Base-by-base conservation (phyloP, 768 basidiomycete species). In the Termitomyces sp. region DNA sequence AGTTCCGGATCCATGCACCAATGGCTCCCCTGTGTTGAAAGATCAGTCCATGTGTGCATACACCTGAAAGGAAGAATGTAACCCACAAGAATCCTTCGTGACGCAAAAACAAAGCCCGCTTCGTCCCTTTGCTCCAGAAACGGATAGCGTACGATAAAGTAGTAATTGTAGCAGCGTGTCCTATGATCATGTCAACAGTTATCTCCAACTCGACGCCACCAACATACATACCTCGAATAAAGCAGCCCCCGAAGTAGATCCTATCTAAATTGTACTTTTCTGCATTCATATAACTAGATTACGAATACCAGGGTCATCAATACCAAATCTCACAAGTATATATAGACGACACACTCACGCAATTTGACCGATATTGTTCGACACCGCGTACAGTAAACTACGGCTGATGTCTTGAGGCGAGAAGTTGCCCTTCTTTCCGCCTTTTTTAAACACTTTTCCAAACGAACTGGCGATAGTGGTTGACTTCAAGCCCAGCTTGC, bases 321-420 rank as follows among this genome's bases (percentile, higher is more conserved):
- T 47, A 51, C 32, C 53, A 47, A 26, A 39, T 29, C 39, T 57
- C 37, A 7, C 29, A 29, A 24, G 34, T 22, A 32, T 46, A 47
- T 48, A 31, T 6, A 46, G 14, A 65, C 22, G 34, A 56, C 32
- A 39, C 46, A 88, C 94, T 70, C 72, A 99, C 96, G 97, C 97
- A 75, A 99, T 98, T 73, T 99, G 97, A 16, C 97, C 97, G 64
- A 99, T 99, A 72, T 99, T 99, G 75, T 99, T 99, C 65, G 92
- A 95, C 60, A 99, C 84, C 16, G 95, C 96, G 70, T 98, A 98
- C 32, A 99, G 79, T 69, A 99, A 74, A 72, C 92, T 94, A 70
- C 87, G 86, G 71, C 91, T 92, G 68, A 99, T 94, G 67, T 99
- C 97, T 73, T 98, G 93, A 4, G 94, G 82, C 22, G 80, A 85